Base-by-base conservation (phyloP, 1,139 yeast species). In the Pichia sp. region DNA sequence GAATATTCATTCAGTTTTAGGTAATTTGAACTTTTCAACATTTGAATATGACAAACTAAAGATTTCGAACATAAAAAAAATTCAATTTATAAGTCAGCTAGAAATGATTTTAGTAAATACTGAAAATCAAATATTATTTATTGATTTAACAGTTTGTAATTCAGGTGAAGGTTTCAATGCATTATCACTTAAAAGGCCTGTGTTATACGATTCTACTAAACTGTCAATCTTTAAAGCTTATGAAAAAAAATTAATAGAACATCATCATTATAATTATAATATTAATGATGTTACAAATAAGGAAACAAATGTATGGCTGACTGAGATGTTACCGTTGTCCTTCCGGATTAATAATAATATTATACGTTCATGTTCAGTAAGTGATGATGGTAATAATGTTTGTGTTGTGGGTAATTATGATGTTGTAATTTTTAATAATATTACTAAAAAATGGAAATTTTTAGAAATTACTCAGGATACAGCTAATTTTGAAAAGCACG, bases 1-100 rank as follows among this genome's bases (percentile, higher is more conserved):
- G 72, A 55, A 59, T 35, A 32, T 66, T 10, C 57, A 62, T 41
- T 66, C 71, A 6, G 56, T 60, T 3, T 57, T 67, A 43, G 73
- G 72, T 2, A 59, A 63, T 41, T 52, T 64, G 26, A 56, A 57
- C 25, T 68, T 68, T 49, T 58, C 66, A 12, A 62, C 70, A 6
- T 60, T 55, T 42, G 69, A 66, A 40, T 64, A 62, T 43, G 68
- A 64, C 39, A 43, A 51, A 16, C 40, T 54, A 11, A 52, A 52
- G 30, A 57, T 66, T 58, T 48, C 56, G 27, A 49, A 46, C 12
- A 47, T 55, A 4, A 45, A 43, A 12, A 50, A 53, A 30, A 45
- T 60, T 6, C 51, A 52, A 11, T 63, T 59, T 44, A 46, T 55
- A 16, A 50, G 51, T 39, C 41, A 48, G 10, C 32, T 34, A n/a